Percentiles rank a stretch among this genome's conserved stretches.
These are phyloP conservation scores for Nakazawaea peltata DNA, from an alignment of 805 yeast species.

Conservation along the genomic window DNA sequence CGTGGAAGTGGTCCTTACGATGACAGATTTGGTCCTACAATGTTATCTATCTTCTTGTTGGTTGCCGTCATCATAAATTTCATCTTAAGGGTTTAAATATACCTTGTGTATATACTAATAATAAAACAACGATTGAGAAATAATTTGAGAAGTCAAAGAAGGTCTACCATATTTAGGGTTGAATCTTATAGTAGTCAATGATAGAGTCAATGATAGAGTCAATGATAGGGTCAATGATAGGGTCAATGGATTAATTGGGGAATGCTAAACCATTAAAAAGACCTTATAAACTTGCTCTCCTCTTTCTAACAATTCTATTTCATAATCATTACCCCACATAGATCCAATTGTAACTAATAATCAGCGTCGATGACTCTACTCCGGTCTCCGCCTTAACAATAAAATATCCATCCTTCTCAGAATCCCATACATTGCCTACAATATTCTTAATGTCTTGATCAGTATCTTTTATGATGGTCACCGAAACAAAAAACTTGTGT, in stretches of 20 bases:
- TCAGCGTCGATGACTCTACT: too few relatives aligned
- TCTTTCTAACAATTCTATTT: too few relatives aligned
- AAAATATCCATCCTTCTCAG: constrained; percentile 28
- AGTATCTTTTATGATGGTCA: constrained; percentile 1
- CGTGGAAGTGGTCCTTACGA: constrained; percentile 99
- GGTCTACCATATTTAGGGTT: too few relatives aligned
- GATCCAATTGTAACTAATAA: constrained; percentile 6
- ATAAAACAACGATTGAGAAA: too few relatives aligned
- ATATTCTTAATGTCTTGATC: neutral
- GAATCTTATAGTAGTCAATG: neutral
- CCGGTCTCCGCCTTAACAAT: constrained; percentile 16
- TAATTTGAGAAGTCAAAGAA: too few relatives aligned
- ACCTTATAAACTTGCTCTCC: too few relatives aligned
- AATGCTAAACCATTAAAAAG: too few relatives aligned
- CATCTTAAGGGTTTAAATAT: constrained; percentile 66
- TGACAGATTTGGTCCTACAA: constrained; percentile 97
- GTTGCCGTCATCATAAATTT: constrained; percentile 93
- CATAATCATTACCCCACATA: constrained; percentile 3
- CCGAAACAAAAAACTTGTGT: constrained; percentile 5
- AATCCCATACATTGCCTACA: constrained; percentile 32
- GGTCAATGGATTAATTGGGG: too few relatives aligned
- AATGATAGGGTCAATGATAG: too few relatives aligned
- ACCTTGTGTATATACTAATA: constrained; percentile 6
- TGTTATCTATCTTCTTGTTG: constrained; percentile 87
- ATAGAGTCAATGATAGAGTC: too few relatives aligned